Evolutionary conservation across 75 land plant genomes (phyloP), one percentile per base, ranked within the genome.

Genomic region (Pinus taeda): DNA sequence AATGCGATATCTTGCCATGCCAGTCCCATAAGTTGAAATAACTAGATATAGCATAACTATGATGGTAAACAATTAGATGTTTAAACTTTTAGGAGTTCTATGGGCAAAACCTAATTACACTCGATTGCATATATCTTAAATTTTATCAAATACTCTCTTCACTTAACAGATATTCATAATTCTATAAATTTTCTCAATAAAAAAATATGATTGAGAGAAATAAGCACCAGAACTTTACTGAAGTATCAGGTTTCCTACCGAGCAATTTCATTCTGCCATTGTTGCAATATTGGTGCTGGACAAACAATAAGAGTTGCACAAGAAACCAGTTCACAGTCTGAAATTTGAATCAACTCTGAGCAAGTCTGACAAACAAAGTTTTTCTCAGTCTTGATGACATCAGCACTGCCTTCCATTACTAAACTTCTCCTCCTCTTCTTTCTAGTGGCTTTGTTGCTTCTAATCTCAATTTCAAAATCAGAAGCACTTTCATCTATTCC

Each of bases 271-370:
- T 87, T 86, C 78, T 88, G 91, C 99, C 99, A 97, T 69, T 97
- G 99, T 66, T 71, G 81, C 80, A 97, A 78, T 42, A 97, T 97
- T 33, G 99, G 88, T 49, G 90, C 75, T 58, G 99, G 99, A 73
- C 99, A 97, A 15, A 97, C 96, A 59, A 97, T 90, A 67, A 97
- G 89, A 63, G 99, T 97, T 70, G 99, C 96, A 84, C 87, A 87
- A 77, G 90, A 81, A 70, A 77, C 82, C 71, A 89, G 79, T 33
- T 85, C 83, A 62, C 84, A 78, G n/a, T 87, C 85, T 59, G 93
- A 82, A 77, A 87, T 91, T 69, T 92, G 86, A 74, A 90, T 91
- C 74, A 95, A 76, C 57, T 93, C 92, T 15, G 82, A 76, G 69
- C 99, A 97, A 13, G 76, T 65, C 21, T 83, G 85, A 82, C 99